Percentiles rank a stretch among this genome's conserved stretches.
phyloP scores from a whole-genome alignment of 1,284 basidiomycete genomes.

The Moesziomyces sp. region DNA sequence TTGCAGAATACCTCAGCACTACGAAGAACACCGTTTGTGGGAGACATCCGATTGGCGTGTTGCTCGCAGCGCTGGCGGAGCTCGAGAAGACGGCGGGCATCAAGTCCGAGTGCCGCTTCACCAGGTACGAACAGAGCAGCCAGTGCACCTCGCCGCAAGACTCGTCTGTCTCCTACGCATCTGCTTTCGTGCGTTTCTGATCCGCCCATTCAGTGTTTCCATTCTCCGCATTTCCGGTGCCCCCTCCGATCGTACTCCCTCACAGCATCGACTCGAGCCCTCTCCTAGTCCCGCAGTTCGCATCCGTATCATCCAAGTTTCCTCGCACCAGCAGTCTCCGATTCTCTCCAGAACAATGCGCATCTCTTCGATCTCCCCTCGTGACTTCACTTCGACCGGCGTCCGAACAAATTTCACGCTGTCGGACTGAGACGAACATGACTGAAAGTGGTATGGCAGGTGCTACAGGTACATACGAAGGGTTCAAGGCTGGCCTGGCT shows the following conservation, averaged over 20 bases:
- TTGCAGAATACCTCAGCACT: constrained; percentile 76
- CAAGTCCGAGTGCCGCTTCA: constrained; percentile 53
- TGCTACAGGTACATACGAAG: background rate
- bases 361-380: background rate
- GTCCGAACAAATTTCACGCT: background rate
- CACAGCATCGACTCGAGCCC: too few relatives aligned
- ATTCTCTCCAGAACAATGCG: background rate
- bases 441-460: background rate
- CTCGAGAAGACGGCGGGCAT: constrained; percentile 72
- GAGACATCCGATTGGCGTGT: constrained; percentile 90
- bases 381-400: too few relatives aligned
- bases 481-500: constrained; percentile 12
- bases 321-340: background rate
- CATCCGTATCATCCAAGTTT: background rate
- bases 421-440: background rate
- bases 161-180: constrained; percentile 95
- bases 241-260: background rate
- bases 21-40: constrained; percentile 98
- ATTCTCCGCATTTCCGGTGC: background rate
- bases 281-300: background rate
- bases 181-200: constrained; percentile 72
- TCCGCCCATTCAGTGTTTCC: background rate
- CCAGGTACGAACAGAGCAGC: constrained; percentile 77
- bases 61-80: constrained; percentile 79
- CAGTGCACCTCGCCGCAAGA: constrained; percentile 77